phyloP scores from a whole-genome alignment of 2,329 filamentous ascomycete genomes.

The Aspergillus felis region DNA sequence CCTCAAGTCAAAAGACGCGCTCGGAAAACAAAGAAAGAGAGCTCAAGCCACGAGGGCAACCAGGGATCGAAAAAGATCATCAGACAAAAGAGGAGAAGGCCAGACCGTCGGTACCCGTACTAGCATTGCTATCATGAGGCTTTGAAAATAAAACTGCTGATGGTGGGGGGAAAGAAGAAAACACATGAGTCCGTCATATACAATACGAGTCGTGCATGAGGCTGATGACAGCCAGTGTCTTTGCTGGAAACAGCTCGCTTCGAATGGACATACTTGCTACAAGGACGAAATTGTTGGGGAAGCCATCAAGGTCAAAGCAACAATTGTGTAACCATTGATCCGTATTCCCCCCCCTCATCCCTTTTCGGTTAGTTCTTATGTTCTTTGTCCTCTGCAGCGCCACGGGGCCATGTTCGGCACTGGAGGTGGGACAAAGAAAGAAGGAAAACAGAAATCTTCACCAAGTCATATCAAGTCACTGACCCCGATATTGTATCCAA shows the following conservation, averaged over 20 bases:
- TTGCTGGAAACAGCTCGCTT: background rate
- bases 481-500: background rate
- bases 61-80: background rate
- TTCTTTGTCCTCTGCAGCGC: background rate
- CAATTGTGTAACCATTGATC: background rate
- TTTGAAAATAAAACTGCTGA: background rate
- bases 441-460: background rate
- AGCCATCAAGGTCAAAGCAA: background rate
- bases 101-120: background rate
- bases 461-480: background rate
- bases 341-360: background rate
- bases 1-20: background rate
- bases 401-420: background rate
- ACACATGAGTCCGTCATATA: background rate
- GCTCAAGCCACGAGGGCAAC: background rate
- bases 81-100: background rate
- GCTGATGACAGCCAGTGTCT: background rate
- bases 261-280: background rate
- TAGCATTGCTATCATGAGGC: background rate
- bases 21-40: background rate
- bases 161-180: background rate
- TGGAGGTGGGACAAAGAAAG: background rate
- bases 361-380: background rate
- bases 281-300: background rate
- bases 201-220: background rate